Percentiles rank a stretch among this genome's conserved stretches.
These are phyloP conservation scores for Pythium insidiosum DNA, from an alignment of 352 stramenopile species.

Conservation along the genomic window DNA sequence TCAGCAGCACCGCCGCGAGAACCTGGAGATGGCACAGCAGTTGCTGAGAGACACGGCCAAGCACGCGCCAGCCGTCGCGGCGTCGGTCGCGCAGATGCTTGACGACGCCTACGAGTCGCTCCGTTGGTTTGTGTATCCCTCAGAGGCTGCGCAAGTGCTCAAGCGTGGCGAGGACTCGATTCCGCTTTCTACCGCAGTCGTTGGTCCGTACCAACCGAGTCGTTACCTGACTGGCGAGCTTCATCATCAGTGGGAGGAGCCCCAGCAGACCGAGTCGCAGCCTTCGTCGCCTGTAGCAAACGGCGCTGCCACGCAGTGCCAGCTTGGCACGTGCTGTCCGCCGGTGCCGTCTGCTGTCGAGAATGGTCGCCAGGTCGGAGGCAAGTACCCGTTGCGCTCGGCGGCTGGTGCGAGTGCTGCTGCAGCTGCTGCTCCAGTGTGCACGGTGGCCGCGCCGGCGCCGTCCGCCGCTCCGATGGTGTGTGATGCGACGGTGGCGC, in stretches of 20 bases:
- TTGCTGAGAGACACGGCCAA: conserved; percentile 24
- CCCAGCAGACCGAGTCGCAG: neutral
- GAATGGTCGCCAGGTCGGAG: conserved; percentile 23
- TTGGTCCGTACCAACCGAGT: conserved; percentile 39
- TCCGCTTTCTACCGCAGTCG: too few relatives aligned
- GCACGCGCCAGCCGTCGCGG: too few relatives aligned
- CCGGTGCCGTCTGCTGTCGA: conserved; percentile 1
- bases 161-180: conserved; percentile 49
- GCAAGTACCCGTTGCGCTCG: conserved; percentile 47
- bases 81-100: conserved; percentile 39
- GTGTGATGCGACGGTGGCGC: neutral
- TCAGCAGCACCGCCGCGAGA: conserved; percentile 24
- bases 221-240: conserved; percentile 32
- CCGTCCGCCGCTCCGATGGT: neutral
- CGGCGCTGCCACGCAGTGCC: neutral
- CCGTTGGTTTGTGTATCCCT: conserved; percentile 71
- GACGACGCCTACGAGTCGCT: conserved; percentile 39
- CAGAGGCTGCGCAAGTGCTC: conserved; percentile 78
- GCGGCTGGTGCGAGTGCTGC: conserved; percentile 9
- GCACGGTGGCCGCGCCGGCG: neutral
- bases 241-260: conserved; percentile 35
- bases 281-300: neutral
- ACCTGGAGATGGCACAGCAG: conserved; percentile 25
- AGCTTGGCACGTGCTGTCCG: conserved; percentile 6
- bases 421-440: too few relatives aligned